These are phyloP conservation scores for Cladobotryum mycophilum DNA, from an alignment of 2,329 filamentous ascomycete species.

Conservation along the genomic window DNA sequence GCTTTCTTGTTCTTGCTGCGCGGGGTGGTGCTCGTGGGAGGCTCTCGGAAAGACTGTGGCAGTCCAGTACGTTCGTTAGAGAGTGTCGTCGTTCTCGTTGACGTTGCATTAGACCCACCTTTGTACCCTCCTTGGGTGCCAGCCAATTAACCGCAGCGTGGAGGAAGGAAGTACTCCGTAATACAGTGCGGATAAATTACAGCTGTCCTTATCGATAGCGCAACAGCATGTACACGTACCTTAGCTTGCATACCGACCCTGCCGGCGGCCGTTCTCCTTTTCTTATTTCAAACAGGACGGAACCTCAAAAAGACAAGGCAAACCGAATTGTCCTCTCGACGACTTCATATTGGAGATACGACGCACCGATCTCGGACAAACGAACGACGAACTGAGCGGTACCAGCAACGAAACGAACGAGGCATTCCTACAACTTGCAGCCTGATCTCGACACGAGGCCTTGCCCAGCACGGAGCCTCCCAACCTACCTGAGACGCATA, in stretches of 20 bases:
- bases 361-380: too few species aligned
- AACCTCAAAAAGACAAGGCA: background rate
- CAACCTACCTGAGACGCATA: conserved; percentile 2
- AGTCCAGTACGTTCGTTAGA: background rate
- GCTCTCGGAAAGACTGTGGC: background rate
- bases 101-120: background rate
- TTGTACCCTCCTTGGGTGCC: background rate
- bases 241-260: conserved; percentile 9
- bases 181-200: background rate
- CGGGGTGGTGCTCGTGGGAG: too few species aligned
- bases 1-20: too few species aligned
- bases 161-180: background rate
- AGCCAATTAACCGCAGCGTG: background rate
- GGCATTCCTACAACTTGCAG: too few species aligned
- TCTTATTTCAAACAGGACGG: background rate
- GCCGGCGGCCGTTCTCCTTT: conserved; percentile 7
- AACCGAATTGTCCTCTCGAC: too few species aligned
- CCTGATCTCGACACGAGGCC: too few species aligned
- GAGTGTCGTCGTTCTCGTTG: background rate
- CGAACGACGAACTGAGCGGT: too few species aligned
- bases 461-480: too few species aligned
- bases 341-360: too few species aligned
- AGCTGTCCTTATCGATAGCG: conserved; percentile 11
- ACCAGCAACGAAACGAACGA: too few species aligned
- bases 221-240: background rate